A percentile compares a stretch with the other conserved stretches of the same genome.
phyloP scores from a whole-genome alignment of 129 eudicot species.

The Apium graveolens region DNA sequence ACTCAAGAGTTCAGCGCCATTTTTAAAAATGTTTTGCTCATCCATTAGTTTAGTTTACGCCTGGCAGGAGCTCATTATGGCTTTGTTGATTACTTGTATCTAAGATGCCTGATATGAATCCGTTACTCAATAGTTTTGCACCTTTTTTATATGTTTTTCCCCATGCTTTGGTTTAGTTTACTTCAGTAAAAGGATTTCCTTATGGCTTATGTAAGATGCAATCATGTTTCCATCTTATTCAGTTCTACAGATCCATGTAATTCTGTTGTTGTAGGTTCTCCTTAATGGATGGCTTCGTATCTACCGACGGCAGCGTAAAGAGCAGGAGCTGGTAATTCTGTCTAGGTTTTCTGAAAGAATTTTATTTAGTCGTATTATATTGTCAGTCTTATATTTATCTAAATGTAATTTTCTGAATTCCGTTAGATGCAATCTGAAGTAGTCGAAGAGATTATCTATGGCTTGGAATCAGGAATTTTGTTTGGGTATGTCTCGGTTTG shows the following conservation, averaged over 20 bases:
- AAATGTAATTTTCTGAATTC: slow-evolving; percentile 5
- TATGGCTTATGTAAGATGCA: neutral
- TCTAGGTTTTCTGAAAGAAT: neutral
- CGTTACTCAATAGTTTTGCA: neutral
- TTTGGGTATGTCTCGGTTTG: slow-evolving; percentile 58
- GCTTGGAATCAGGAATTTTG: slow-evolving; percentile 94
- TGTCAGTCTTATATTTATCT: slow-evolving; percentile 12
- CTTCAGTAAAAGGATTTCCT: neutral
- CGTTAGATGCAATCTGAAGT: slow-evolving; percentile 96
- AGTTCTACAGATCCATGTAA: neutral
- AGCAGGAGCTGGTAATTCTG: slow-evolving; percentile 75
- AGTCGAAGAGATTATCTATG: slow-evolving; percentile 91
- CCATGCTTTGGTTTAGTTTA: neutral
- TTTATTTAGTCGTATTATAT: neutral
- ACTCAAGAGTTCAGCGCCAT: neutral
- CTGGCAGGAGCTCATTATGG: neutral
- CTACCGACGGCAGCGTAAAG: slow-evolving; percentile 88
- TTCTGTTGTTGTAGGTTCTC: slow-evolving; percentile 47
- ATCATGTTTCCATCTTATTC: neutral
- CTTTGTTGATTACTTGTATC: neutral
- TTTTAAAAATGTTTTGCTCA: neutral
- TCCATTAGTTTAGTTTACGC: neutral
- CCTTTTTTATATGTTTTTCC: neutral
- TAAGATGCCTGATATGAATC: neutral
- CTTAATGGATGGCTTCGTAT: slow-evolving; percentile 97